Evolutionary conservation across 345 rosid species (phyloP).

Genomic region (Crucihimalaya himalaica): DNA sequence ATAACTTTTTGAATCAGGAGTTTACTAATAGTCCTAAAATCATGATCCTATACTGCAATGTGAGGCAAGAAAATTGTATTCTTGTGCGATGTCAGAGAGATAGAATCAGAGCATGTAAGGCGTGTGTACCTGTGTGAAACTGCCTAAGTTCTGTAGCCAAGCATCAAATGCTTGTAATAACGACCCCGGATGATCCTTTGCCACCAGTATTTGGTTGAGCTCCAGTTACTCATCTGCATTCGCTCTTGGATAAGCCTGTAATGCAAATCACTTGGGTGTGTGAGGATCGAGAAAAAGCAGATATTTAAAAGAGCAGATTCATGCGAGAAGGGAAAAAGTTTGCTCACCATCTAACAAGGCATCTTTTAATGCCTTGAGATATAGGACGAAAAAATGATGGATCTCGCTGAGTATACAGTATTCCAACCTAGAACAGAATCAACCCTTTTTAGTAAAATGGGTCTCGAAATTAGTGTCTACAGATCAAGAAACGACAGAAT

Average conservation of each 20-base stretch:
- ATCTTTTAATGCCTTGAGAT: slow-evolving; percentile 81
- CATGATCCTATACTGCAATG: not conserved
- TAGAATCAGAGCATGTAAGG: slow-evolving; percentile 17
- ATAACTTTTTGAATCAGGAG: not conserved
- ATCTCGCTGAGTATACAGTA: slow-evolving; percentile 86
- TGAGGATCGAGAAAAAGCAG: not conserved
- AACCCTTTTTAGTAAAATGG: not conserved
- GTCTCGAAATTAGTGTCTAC: not conserved
- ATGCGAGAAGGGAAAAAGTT: slow-evolving; percentile 13
- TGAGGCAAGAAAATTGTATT: not conserved
- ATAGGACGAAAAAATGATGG: slow-evolving; percentile 86
- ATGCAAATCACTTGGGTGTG: not conserved
- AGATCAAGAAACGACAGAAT: not conserved
- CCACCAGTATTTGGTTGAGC: slow-evolving; percentile 58
- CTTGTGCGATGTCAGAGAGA: not conserved
- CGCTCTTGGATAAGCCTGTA: slow-evolving; percentile 80
- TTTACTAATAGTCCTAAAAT: not conserved
- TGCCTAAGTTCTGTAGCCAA: slow-evolving; percentile 44
- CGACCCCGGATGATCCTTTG: slow-evolving; percentile 79
- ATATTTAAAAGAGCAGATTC: slow-evolving; percentile 13
- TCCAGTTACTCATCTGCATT: slow-evolving; percentile 59
- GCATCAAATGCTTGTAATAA: slow-evolving; percentile 91
- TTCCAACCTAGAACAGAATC: slow-evolving; percentile 63
- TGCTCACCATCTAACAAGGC: slow-evolving; percentile 87
- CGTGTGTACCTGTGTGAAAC: slow-evolving; percentile 29